phyloP scores from a whole-genome alignment of 441 rosid species.

The Eutrema salsugineum region DNA sequence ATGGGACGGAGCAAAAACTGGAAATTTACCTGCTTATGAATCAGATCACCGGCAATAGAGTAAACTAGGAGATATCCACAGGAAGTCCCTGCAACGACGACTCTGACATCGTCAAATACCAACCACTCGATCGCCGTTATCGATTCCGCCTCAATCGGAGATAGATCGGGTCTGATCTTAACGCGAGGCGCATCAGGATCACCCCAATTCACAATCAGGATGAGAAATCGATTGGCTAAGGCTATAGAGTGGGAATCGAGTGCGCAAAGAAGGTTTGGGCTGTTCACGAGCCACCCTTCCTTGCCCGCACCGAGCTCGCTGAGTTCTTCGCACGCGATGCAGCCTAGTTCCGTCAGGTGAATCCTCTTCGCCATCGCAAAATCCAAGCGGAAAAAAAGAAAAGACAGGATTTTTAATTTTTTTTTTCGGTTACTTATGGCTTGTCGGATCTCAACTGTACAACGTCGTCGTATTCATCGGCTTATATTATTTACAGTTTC shows the following conservation, averaged over 20 bases:
- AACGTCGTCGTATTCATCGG: neutral
- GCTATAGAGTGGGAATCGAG: conserved; percentile 72
- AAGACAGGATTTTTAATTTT: neutral
- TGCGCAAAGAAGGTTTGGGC: conserved; percentile 59
- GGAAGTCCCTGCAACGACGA: conserved; percentile 75
- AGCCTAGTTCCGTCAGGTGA: conserved; percentile 73
- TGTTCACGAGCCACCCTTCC: conserved; percentile 83
- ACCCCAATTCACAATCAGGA: conserved; percentile 66
- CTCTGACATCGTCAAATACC: conserved; percentile 69
- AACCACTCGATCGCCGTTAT: conserved; percentile 81
- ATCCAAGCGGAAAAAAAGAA: neutral
- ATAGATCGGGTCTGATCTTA: conserved; percentile 85
- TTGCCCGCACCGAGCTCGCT: conserved; percentile 84
- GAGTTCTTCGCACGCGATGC: conserved; percentile 78
- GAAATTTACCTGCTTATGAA: conserved; percentile 65
- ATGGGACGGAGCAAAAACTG: neutral
- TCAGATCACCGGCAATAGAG: conserved; percentile 60
- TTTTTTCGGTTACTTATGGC: neutral
- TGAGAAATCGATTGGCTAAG: conserved; percentile 53
- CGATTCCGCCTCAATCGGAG: conserved; percentile 71
- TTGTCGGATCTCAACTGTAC: neutral
- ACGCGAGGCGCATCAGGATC: conserved; percentile 51
- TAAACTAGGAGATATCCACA: conserved; percentile 72
- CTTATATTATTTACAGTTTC: neutral
- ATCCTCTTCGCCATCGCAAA: conserved; percentile 52